A percentile compares a stretch with the other conserved stretches of the same genome.
These are phyloP conservation scores for Coniosporium apollinis DNA, from an alignment of 495 filamentous ascomycete genomes.

Conservation along the genomic window DNA sequence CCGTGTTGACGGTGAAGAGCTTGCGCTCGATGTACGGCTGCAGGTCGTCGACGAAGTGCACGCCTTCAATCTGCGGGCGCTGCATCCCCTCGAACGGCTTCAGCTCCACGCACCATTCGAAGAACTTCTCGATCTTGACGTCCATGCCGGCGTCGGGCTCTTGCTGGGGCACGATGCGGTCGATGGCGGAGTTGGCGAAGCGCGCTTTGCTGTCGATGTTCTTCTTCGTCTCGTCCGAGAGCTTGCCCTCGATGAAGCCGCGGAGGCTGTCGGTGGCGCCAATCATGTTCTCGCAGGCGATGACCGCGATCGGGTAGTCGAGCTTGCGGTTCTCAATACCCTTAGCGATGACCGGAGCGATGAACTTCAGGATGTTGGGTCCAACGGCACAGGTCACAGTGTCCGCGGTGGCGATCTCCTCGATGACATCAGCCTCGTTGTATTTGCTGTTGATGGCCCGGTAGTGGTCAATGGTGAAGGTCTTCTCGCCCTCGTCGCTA, in stretches of 20 bases:
- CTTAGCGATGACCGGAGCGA: conserved; percentile 84
- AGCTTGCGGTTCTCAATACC: conserved; percentile 61
- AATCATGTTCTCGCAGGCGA: conserved; percentile 96
- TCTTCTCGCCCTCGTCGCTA: conserved; percentile 64
- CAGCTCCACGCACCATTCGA: conserved; percentile 90
- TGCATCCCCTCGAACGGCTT: conserved; percentile 52
- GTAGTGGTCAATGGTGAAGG: conserved; percentile 78
- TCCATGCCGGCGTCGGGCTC: conserved; percentile 61
- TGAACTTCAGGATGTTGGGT: conserved; percentile 87
- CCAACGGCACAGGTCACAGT: conserved; percentile 93
- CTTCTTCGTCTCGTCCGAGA: conserved; percentile 22
- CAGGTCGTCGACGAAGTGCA: conserved; percentile 84
- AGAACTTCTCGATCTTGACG: conserved; percentile 94
- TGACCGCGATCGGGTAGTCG: conserved; percentile 65
- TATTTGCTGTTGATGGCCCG: conserved; percentile 88
- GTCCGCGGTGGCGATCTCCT: conserved; percentile 74
- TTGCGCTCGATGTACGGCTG: conserved; percentile 96
- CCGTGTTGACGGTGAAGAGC: conserved; percentile 97
- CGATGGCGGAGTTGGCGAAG: conserved; percentile 94
- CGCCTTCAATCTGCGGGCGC: conserved; percentile 62
- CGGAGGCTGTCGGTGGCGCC: conserved; percentile 74
- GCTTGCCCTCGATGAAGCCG: conserved; percentile 54
- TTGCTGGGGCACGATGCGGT: conserved; percentile 90
- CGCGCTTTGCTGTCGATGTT: conserved; percentile 28
- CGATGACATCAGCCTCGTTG: conserved; percentile 57